Evolutionary conservation across 805 yeast species (phyloP).

Genomic region (Candida ovalis): DNA sequence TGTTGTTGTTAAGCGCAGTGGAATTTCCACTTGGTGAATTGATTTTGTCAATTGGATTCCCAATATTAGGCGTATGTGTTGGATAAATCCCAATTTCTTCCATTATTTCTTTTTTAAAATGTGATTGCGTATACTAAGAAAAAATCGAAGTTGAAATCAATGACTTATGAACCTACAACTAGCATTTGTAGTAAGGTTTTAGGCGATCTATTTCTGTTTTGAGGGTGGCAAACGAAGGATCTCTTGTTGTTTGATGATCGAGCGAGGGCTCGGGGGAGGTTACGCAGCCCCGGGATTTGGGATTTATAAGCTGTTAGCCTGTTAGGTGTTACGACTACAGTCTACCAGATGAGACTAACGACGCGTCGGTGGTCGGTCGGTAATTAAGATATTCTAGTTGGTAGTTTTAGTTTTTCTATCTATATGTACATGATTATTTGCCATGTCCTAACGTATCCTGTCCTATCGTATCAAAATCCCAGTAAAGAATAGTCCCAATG

Average conservation of each 20-base stretch:
- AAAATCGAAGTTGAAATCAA: no score
- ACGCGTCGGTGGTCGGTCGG: conserved; percentile 8
- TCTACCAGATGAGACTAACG: no score
- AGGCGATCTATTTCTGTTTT: neutral
- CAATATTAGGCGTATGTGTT: conserved; percentile 25
- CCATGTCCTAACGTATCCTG: no score
- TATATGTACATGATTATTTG: no score
- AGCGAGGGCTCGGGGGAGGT: neutral
- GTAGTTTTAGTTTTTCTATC: no score
- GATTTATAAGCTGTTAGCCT: no score
- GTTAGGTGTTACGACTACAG: no score
- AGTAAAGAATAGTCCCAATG: neutral
- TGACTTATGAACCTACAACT: neutral
- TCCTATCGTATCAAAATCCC: neutral
- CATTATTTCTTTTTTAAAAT: conserved; percentile 32
- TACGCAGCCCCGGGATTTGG: conserved; percentile 3
- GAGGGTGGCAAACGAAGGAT: conserved; percentile 12
- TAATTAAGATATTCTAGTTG: no score
- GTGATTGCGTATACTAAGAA: neutral
- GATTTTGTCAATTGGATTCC: conserved; percentile 20
- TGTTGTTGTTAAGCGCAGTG: conserved; percentile 14
- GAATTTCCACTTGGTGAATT: conserved; percentile 26
- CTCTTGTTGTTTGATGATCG: neutral
- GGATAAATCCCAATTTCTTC: conserved; percentile 59
- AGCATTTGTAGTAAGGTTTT: neutral